These are phyloP conservation scores for Cutaneotrichosporon daszewskae DNA, from an alignment of 1,284 basidiomycete genomes.

Conservation along the genomic window DNA sequence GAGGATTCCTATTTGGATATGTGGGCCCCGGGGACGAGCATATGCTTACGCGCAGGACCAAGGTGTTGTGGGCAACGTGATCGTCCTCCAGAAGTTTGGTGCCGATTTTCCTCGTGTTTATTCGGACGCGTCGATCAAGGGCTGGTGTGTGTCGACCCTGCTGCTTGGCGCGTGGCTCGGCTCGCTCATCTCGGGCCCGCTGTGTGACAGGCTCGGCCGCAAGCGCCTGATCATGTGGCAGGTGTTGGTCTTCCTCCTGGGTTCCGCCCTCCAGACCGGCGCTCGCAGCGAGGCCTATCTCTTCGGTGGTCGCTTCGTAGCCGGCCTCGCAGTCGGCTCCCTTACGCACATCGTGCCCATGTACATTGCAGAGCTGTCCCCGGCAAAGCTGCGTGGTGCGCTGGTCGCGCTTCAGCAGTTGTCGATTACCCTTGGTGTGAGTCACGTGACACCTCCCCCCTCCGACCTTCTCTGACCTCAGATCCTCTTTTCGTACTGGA, in stretches of 20 bases:
- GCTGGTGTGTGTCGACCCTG: slow-evolving; percentile 19
- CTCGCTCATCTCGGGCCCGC: slow-evolving; percentile 20
- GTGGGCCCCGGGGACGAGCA: too few species aligned
- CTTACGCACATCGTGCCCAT: slow-evolving; percentile 27
- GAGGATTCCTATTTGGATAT: slow-evolving; percentile 16
- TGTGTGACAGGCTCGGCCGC: slow-evolving; percentile 22
- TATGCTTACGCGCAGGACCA: too few species aligned
- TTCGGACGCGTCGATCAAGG: slow-evolving; percentile 8
- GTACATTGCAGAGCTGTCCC: slow-evolving; percentile 52
- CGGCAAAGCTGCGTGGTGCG: slow-evolving; percentile 68
- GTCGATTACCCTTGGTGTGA: slow-evolving; percentile 51
- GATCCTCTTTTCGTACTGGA: slow-evolving; percentile 12
- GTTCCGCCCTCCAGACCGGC: slow-evolving; percentile 48
- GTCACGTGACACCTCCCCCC: not conserved
- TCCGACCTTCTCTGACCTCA: slow-evolving; percentile 9
- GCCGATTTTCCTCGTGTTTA: slow-evolving; percentile 13
- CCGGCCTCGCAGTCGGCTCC: slow-evolving; percentile 11
- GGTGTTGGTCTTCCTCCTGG: slow-evolving; percentile 50
- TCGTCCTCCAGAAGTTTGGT: slow-evolving; percentile 17
- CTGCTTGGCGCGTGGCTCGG: slow-evolving; percentile 23
- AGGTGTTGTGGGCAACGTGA: slow-evolving; percentile 18
- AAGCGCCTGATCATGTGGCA: slow-evolving; percentile 21
- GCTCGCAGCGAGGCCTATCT: slow-evolving; percentile 48
- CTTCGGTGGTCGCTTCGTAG: slow-evolving; percentile 9
- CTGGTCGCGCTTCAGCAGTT: slow-evolving; percentile 70